phyloP scores from a whole-genome alignment of 495 filamentous ascomycete genomes.

The Melanomma pulvis-pyrius region DNA sequence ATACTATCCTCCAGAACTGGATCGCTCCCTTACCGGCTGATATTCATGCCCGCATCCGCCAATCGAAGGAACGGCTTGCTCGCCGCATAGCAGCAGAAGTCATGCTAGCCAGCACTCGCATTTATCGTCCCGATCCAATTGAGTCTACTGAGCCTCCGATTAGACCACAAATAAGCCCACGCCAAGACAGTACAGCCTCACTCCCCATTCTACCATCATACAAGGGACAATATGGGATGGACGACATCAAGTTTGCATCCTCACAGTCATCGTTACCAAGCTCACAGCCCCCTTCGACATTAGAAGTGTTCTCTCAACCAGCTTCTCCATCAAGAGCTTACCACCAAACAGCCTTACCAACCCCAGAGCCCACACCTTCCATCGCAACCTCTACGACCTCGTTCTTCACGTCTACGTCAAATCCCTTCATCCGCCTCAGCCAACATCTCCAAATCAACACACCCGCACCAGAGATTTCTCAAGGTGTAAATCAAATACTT shows the following conservation, averaged over 20 bases:
- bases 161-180: not conserved
- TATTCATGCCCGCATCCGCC: slow-evolving; percentile 22
- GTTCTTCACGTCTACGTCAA: not conserved
- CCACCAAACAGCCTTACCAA: slow-evolving; percentile 16
- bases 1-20: slow-evolving; percentile 31
- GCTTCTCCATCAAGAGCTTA: not conserved
- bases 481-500: slow-evolving; percentile 16
- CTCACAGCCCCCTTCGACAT: not conserved
- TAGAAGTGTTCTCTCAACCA: not conserved
- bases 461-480: not conserved
- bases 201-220: not conserved
- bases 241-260: not conserved
- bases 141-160: not conserved
- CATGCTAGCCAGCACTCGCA: slow-evolving; percentile 27
- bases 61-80: slow-evolving; percentile 25
- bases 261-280: slow-evolving; percentile 1
- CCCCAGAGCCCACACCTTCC: slow-evolving; percentile 24
- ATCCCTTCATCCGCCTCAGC: slow-evolving; percentile 20
- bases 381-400: slow-evolving; percentile 5
- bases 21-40: slow-evolving; percentile 31
- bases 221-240: not conserved
- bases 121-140: not conserved
- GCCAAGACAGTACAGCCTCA: slow-evolving; percentile 7
- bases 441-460: slow-evolving; percentile 30
- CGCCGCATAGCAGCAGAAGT: slow-evolving; percentile 37